Conservation (phyloP, 2,329 filamentous ascomycete species). For the Fusarium sp. region DNA sequence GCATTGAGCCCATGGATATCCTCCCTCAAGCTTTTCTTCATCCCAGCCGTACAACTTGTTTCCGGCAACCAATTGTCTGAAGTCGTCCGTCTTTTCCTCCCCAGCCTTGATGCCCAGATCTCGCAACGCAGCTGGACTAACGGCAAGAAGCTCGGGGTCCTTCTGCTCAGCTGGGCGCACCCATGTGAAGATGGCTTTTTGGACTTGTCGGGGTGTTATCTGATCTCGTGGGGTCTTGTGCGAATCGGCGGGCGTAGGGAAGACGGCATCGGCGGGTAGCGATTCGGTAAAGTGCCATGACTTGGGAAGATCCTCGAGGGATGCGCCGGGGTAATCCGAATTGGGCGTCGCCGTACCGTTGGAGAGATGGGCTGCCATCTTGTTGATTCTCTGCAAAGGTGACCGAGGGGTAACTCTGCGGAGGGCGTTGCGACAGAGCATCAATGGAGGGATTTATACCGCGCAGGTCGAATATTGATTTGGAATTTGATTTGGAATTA, state of each 20-base stretch:
- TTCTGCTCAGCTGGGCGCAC: conserved; percentile 82
- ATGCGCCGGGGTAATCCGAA: conserved; percentile 45
- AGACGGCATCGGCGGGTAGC: conserved; percentile 81
- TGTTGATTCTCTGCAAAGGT: conserved; percentile 41
- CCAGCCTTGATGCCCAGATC: conserved; percentile 81
- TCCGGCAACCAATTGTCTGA: conserved; percentile 82
- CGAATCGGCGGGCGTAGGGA: conserved; percentile 83
- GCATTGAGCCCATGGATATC: conserved; percentile 98
- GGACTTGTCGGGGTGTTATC: conserved; percentile 85
- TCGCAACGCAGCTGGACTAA: conserved; percentile 81
- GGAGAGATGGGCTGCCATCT: conserved; percentile 51
- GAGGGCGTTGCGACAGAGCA: conserved; percentile 51
- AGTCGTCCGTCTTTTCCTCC: conserved; percentile 78
- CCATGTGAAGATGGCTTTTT: conserved; percentile 88
- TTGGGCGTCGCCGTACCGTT: conserved; percentile 40
- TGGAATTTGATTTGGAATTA: neutral
- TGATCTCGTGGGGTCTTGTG: conserved; percentile 82
- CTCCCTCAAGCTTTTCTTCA: conserved; percentile 71
- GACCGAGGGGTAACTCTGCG: conserved; percentile 48
- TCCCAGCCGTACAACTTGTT: conserved; percentile 87
- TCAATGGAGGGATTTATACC: conserved; percentile 39
- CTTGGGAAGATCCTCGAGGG: conserved; percentile 70
- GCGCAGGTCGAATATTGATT: conserved; percentile 12
- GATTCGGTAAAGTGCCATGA: conserved; percentile 74
- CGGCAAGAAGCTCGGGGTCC: conserved; percentile 82